Conservation (phyloP, 2,329 filamentous ascomycete species). For the Phoma sp. region DNA sequence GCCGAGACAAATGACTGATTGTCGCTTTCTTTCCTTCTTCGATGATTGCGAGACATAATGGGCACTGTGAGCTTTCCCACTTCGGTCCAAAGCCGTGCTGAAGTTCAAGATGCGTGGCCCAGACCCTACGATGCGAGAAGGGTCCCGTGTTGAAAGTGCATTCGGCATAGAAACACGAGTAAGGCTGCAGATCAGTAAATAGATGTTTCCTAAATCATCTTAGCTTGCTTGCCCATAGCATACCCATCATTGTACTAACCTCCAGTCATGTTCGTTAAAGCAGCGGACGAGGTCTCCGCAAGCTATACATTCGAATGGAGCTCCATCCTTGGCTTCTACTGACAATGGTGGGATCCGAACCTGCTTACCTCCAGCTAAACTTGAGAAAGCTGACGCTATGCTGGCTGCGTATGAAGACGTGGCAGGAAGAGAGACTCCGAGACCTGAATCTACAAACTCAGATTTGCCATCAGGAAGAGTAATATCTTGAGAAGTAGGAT, state of each 20-base stretch:
- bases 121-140: constrained; percentile 21
- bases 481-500: too few relatives aligned
- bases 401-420: constrained; percentile 27
- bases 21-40: too few relatives aligned
- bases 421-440: constrained; percentile 26
- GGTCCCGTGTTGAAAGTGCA: constrained; percentile 20
- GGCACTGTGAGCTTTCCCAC: constrained; percentile 24
- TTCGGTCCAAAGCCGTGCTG: constrained; percentile 23
- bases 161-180: constrained; percentile 23
- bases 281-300: constrained; percentile 22
- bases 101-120: constrained; percentile 26
- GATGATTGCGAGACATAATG: constrained; percentile 18
- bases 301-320: constrained; percentile 25
- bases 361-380: constrained; percentile 16
- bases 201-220: constrained; percentile 26
- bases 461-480: constrained; percentile 10
- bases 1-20: too few relatives aligned
- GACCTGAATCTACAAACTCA: constrained; percentile 30
- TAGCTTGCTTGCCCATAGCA: not conserved
- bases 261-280: not conserved
- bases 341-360: constrained; percentile 24
- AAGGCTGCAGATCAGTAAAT: constrained; percentile 28
- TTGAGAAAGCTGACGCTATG: constrained; percentile 24
- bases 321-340: constrained; percentile 21
- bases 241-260: not conserved